Conservation (phyloP, 768 basidiomycete species). For the Glaciozyma antarctica region DNA sequence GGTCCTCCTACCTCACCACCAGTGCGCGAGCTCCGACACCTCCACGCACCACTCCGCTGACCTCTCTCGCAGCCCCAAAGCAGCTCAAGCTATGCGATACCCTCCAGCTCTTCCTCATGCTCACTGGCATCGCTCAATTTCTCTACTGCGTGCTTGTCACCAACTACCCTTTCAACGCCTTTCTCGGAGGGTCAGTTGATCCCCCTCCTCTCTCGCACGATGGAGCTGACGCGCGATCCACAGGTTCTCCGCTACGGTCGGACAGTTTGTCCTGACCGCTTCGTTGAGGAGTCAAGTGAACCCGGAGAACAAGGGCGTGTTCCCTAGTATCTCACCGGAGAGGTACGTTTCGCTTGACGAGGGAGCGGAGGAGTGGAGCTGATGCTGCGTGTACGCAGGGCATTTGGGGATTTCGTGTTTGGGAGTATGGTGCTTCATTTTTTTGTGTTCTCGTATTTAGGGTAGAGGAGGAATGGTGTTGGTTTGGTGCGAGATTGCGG, state of each 20-base stretch:
- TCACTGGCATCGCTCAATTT: conserved; percentile 84
- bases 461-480: conserved; percentile 42
- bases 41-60: background rate
- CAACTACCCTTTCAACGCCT: conserved; percentile 94
- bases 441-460: conserved; percentile 97
- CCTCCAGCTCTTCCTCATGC: conserved; percentile 83
- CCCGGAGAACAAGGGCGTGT: conserved; percentile 67
- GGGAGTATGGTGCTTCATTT: conserved; percentile 95
- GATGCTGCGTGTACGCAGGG: conserved; percentile 48
- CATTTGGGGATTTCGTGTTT: conserved; percentile 90
- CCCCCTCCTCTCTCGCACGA: background rate
- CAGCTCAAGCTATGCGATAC: conserved; percentile 81
- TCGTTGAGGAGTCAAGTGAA: conserved; percentile 87
- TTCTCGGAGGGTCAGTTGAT: conserved; percentile 73
- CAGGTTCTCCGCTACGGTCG: conserved; percentile 86
- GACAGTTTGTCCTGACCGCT: conserved; percentile 92
- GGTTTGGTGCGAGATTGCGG: background rate
- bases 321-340: conserved; percentile 88
- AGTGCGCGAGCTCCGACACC: background rate
- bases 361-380: background rate
- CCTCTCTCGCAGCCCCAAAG: conserved; percentile 13
- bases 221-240: background rate
- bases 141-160: conserved; percentile 82
- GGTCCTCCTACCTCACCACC: conserved; percentile 1
- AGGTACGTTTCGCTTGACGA: conserved; percentile 16